These are phyloP conservation scores for Vaccinium myrtillus DNA, from an alignment of 148 eudicot genomes.

Conservation along the genomic window DNA sequence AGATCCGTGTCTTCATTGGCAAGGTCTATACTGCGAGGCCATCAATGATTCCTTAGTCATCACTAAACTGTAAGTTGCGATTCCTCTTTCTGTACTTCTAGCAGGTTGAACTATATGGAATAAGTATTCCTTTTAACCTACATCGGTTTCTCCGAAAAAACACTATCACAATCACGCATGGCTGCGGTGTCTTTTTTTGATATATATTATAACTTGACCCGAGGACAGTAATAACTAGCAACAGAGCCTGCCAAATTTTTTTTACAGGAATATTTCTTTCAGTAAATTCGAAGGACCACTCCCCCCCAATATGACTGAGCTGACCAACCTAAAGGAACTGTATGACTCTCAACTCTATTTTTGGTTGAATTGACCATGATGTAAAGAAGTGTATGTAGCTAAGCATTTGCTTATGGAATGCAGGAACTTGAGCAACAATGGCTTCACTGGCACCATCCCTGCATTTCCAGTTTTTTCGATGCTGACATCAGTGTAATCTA, in stretches of 20 bases:
- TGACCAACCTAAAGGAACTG: conserved; percentile 45
- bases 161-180: not conserved
- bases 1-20: conserved; percentile 61
- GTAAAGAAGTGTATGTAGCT: conserved; percentile 2
- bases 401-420: conserved; percentile 15
- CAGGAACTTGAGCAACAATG: conserved; percentile 48
- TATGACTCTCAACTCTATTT: conserved; percentile 21
- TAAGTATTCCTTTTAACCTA: not conserved
- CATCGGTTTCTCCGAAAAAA: not conserved
- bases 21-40: conserved; percentile 32
- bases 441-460: conserved; percentile 36
- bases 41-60: conserved; percentile 28
- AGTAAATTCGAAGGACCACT: conserved; percentile 33
- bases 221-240: not conserved
- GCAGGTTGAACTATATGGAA: not conserved
- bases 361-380: not conserved
- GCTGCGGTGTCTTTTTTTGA: not conserved
- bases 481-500: conserved; percentile 36
- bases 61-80: conserved; percentile 37
- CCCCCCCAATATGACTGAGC: conserved; percentile 35
- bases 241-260: not conserved
- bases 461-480: conserved; percentile 37
- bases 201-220: not conserved
- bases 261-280: conserved; percentile 39
- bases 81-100: not conserved